Conservation (phyloP, 805 yeast genomes). For the Saturnispora ahearnii region DNA sequence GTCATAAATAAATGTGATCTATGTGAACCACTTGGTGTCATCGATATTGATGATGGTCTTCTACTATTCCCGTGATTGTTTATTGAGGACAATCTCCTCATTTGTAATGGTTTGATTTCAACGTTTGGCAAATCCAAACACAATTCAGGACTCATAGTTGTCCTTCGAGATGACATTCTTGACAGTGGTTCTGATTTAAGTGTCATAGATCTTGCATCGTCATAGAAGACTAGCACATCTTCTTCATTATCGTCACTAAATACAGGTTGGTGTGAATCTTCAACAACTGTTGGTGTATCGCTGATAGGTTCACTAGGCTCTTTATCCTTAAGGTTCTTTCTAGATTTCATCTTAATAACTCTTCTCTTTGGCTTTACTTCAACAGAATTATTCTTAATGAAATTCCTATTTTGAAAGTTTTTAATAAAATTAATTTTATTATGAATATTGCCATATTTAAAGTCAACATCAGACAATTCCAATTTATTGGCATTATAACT, state of each 20-base stretch:
- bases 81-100: neutral
- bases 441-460: constrained; percentile 26
- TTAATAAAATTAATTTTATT: constrained; percentile 18
- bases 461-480: constrained; percentile 26
- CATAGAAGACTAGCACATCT: neutral
- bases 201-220: neutral
- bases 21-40: neutral
- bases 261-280: neutral
- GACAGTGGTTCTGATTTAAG: neutral
- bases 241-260: neutral
- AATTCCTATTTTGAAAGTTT: constrained; percentile 3
- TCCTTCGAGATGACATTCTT: neutral
- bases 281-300: neutral
- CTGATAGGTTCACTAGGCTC: neutral
- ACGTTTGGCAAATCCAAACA: neutral
- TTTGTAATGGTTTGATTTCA: neutral
- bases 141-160: constrained; percentile 7
- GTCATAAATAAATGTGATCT: neutral
- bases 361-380: constrained; percentile 5
- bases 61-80: neutral
- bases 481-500: constrained; percentile 26
- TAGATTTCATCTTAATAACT: constrained; percentile 4
- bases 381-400: neutral
- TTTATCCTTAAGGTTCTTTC: neutral
- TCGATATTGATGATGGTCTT: neutral